These are phyloP conservation scores for Chloranthus sessilifolius DNA, from an alignment of 164 flowering plant species.

Conservation along the genomic window DNA sequence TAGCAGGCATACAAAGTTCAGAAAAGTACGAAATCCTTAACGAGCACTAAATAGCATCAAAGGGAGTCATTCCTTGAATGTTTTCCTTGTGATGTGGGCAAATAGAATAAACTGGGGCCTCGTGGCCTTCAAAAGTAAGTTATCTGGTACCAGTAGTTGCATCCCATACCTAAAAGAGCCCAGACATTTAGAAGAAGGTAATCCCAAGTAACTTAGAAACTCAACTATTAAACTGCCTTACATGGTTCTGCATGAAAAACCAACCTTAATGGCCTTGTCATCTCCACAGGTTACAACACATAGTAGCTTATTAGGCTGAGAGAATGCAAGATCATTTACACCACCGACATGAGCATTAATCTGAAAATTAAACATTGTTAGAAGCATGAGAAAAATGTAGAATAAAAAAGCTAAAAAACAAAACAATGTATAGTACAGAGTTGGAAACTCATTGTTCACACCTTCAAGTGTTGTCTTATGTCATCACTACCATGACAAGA, in stretches of 20 bases:
- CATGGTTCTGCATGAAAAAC: no score
- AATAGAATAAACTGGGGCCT: slow-evolving; percentile 70
- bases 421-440: no score
- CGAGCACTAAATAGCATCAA: neutral
- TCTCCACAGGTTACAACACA: slow-evolving; percentile 73
- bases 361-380: no score
- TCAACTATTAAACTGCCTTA: no score
- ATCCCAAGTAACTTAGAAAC: no score
- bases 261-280: slow-evolving; percentile 66
- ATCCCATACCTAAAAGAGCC: slow-evolving; percentile 85
- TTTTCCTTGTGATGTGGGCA: slow-evolving; percentile 72
- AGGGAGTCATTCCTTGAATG: slow-evolving; percentile 61
- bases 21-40: neutral
- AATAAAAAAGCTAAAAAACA: no score
- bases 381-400: neutral
- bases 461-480: slow-evolving; percentile 59
- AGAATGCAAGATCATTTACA: slow-evolving; percentile 78
- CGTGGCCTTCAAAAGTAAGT: slow-evolving; percentile 64
- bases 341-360: slow-evolving; percentile 62
- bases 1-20: neutral
- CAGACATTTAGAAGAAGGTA: no score
- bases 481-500: slow-evolving; percentile 49
- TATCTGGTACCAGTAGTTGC: slow-evolving; percentile 49
- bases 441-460: slow-evolving; percentile 21
- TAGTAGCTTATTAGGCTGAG: slow-evolving; percentile 64